phyloP scores from a whole-genome alignment of 208 protist genomes.

The Leishmania tarentolae region DNA sequence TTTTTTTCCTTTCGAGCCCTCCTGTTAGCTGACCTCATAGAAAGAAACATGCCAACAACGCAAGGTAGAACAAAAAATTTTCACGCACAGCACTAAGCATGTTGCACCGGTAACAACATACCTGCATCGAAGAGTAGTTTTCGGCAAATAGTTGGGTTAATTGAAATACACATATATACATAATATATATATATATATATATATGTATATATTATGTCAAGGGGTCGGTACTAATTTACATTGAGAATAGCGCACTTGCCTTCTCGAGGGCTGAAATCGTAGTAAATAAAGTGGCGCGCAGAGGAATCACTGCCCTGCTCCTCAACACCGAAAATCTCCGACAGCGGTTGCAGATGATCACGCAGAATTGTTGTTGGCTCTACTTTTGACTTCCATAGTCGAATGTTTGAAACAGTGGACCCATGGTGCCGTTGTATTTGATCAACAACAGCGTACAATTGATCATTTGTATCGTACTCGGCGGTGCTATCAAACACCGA shows the following conservation, averaged over 20 bases:
- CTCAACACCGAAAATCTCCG: constrained; percentile 39
- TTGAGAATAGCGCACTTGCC: constrained; percentile 44
- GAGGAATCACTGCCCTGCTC: constrained; percentile 4
- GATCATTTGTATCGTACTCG: constrained; percentile 25
- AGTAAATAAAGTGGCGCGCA: constrained; percentile 41
- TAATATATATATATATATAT: no score
- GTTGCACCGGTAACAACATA: background rate
- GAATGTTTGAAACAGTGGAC: constrained; percentile 39
- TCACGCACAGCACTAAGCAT: background rate
- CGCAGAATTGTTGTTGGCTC: constrained; percentile 69
- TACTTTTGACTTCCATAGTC: constrained; percentile 71
- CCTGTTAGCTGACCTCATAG: background rate
- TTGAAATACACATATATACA: background rate
- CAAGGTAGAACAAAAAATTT: no score
- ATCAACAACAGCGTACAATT: constrained; percentile 50
- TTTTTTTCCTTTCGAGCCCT: background rate
- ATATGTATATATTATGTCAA: background rate
- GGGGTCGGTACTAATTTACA: constrained; percentile 16
- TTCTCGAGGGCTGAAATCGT: constrained; percentile 62
- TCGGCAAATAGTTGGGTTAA: background rate
- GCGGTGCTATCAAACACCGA: constrained; percentile 64
- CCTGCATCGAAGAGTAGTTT: background rate
- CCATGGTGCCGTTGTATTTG: constrained; percentile 64
- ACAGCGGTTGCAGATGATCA: constrained; percentile 47
- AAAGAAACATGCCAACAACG: background rate